phyloP scores from a whole-genome alignment of 1,284 basidiomycete genomes.

The Kalmanozyma brasiliensis region DNA sequence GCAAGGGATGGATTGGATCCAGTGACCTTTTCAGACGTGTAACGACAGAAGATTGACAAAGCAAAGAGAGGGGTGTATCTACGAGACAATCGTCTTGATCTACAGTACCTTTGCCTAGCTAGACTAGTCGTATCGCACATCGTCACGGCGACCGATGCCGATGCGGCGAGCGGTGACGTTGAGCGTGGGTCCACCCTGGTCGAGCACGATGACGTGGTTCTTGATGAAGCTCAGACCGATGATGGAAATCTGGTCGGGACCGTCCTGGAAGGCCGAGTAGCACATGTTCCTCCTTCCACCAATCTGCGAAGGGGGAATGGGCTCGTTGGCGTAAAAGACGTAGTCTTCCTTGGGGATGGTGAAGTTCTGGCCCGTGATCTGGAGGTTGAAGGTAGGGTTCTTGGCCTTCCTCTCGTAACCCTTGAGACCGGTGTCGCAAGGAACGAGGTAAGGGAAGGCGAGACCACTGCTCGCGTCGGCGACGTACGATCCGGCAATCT shows the following conservation, averaged over 20 bases:
- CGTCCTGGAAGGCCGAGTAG: constrained; percentile 53
- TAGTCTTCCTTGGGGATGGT: constrained; percentile 51
- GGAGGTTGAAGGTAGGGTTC: constrained; percentile 40
- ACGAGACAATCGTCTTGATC: neutral
- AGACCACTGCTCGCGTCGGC: constrained; percentile 29
- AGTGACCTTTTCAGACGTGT: too few species aligned
- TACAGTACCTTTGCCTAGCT: too few species aligned
- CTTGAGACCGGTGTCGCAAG: constrained; percentile 53
- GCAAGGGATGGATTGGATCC: too few species aligned
- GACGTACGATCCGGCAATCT: constrained; percentile 38
- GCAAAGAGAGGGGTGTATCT: too few species aligned
- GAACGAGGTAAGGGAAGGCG: constrained; percentile 50
- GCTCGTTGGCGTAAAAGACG: constrained; percentile 55
- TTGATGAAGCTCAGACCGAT: constrained; percentile 57
- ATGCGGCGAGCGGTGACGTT: constrained; percentile 35
- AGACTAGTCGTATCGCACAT: constrained; percentile 41
- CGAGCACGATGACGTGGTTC: constrained; percentile 54
- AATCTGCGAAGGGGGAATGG: constrained; percentile 31
- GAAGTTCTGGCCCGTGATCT: constrained; percentile 43
- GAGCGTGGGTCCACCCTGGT: constrained; percentile 44
- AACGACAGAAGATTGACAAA: too few species aligned
- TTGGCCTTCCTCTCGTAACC: constrained; percentile 37
- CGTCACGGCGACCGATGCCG: constrained; percentile 39
- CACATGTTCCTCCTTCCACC: constrained; percentile 47
- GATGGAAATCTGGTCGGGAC: constrained; percentile 46